phyloP scores from a whole-genome alignment of 345 rosid species.

The Gossypium longicalyx region DNA sequence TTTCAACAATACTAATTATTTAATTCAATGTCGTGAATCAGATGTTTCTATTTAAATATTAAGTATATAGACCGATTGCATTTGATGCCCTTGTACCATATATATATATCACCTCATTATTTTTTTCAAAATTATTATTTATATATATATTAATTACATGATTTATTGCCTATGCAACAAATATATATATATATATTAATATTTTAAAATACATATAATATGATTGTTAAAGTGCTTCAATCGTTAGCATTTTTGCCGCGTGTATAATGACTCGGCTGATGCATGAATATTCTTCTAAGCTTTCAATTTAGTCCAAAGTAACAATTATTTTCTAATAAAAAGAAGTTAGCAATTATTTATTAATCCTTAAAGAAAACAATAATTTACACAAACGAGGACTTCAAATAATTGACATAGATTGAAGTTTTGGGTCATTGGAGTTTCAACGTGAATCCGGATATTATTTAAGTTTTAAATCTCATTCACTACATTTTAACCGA shows the following conservation, averaged over 20 bases:
- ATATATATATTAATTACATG: not conserved
- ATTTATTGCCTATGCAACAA: not conserved
- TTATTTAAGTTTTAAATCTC: no score
- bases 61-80: not conserved
- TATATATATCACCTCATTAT: not conserved
- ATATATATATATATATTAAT: not conserved
- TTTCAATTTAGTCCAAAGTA: not conserved
- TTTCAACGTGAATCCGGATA: no score
- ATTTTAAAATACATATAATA: not conserved
- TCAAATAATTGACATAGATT: no score
- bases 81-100: not conserved
- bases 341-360: no score
- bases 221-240: not conserved
- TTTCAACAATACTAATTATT: not conserved
- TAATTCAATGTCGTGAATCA: conserved; percentile 8
- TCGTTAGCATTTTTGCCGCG: not conserved
- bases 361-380: no score
- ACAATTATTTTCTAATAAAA: no score
- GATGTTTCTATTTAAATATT: not conserved
- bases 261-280: not conserved
- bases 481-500: no score
- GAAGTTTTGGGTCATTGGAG: no score
- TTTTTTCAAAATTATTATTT: not conserved
- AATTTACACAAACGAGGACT: no score
- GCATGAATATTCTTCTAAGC: not conserved